These are phyloP conservation scores for Polygonum aviculare DNA, from an alignment of 148 eudicot genomes.

Conservation along the genomic window DNA sequence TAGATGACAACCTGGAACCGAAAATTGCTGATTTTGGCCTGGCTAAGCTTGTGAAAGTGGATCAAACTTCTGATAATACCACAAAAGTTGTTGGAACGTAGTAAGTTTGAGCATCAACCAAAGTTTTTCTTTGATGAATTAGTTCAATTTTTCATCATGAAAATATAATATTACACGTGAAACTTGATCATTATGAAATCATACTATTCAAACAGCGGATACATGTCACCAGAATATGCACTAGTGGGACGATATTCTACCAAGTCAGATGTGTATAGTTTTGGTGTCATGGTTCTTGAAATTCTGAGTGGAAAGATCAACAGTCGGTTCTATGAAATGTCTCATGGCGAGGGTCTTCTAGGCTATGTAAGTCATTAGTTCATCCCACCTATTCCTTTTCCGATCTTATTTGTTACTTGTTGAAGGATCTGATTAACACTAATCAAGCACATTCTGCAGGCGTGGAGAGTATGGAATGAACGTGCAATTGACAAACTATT, in stretches of 20 bases:
- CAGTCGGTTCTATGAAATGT: background rate
- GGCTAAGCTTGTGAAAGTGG: background rate
- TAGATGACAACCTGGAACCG: conserved; percentile 22
- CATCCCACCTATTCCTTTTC: background rate
- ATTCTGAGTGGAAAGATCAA: background rate
- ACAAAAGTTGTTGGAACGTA: background rate
- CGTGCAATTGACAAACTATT: background rate
- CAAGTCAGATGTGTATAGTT: conserved; percentile 2
- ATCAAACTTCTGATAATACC: conserved; percentile 2
- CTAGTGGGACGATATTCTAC: background rate
- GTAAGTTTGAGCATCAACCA: no score
- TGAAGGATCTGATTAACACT: no score
- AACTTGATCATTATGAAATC: no score
- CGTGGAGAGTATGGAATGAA: background rate
- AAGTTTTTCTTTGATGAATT: background rate
- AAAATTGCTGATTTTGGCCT: conserved; percentile 1
- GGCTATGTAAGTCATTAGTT: background rate
- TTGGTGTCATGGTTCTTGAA: background rate
- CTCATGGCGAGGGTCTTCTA: background rate
- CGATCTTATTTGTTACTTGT: no score
- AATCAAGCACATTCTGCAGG: background rate
- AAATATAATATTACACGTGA: background rate
- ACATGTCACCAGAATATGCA: conserved; percentile 4
- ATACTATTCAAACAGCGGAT: background rate
- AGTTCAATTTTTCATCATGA: no score